These are phyloP conservation scores for Leucosporidium scottii DNA, from an alignment of 768 basidiomycete genomes.

Conservation along the genomic window DNA sequence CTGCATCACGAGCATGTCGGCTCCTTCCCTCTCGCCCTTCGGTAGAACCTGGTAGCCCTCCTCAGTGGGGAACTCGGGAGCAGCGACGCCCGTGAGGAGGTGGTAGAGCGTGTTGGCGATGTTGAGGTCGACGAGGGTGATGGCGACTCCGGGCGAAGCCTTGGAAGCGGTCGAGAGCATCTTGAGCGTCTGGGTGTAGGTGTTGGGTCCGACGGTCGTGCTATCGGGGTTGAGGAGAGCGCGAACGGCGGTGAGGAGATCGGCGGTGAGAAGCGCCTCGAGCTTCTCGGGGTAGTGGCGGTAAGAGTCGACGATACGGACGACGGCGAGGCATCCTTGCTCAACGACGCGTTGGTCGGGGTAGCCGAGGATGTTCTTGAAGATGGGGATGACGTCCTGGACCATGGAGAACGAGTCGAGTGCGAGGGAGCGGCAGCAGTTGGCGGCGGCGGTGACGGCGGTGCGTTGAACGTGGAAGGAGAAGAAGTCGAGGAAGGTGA, in stretches of 20 bases:
- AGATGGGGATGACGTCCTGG: constrained; percentile 71
- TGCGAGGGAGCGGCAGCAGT: constrained; percentile 89
- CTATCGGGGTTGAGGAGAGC: constrained; percentile 34
- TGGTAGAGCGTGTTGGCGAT: constrained; percentile 89
- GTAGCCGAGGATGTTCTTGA: constrained; percentile 83
- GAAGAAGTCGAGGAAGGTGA: constrained; percentile 97
- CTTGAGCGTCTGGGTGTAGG: constrained; percentile 73
- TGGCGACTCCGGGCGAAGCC: constrained; percentile 77
- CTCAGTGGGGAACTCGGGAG: constrained; percentile 49
- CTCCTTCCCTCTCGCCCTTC: constrained; percentile 49
- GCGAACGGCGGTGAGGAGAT: constrained; percentile 49
- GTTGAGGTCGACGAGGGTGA: constrained; percentile 81
- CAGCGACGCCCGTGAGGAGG: constrained; percentile 87
- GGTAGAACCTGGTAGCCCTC: constrained; percentile 27
- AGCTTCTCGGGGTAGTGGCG: constrained; percentile 77
- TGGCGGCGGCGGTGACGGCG: constrained; percentile 90
- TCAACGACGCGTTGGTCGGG: constrained; percentile 96
- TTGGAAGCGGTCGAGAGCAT: constrained; percentile 80
- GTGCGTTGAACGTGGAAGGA: constrained; percentile 95
- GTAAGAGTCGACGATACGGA: constrained; percentile 87
- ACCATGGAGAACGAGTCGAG: constrained; percentile 85
- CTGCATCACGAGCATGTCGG: constrained; percentile 97
- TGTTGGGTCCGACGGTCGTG: constrained; percentile 22
- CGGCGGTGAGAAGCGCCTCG: constrained; percentile 62
- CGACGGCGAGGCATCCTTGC: constrained; percentile 88